Conservation (phyloP, 2,329 filamentous ascomycete species). For the Trematosphaeria pertusa region DNA sequence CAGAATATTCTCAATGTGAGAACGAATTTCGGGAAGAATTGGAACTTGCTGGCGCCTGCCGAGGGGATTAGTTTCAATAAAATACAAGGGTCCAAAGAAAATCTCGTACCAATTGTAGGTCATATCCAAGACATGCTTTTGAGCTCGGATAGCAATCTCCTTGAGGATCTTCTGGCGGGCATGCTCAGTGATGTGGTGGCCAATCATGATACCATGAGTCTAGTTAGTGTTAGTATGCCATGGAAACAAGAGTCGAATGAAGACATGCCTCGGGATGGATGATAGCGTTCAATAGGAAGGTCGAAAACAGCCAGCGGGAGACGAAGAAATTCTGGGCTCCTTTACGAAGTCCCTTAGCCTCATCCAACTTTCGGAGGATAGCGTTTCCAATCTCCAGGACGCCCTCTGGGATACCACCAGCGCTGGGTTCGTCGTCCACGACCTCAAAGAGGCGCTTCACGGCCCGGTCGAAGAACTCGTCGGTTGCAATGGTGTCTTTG, state of each 20-base stretch:
- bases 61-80: constrained; percentile 29
- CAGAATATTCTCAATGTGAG: constrained; percentile 75
- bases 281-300: constrained; percentile 82
- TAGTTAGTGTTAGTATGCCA: constrained; percentile 49
- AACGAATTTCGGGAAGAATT: constrained; percentile 67
- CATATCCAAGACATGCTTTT: constrained; percentile 80
- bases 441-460: constrained; percentile 83
- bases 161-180: constrained; percentile 77
- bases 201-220: constrained; percentile 72
- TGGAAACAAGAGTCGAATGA: constrained; percentile 8
- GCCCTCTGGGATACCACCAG: constrained; percentile 84
- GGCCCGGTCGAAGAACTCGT: constrained; percentile 87
- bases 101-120: constrained; percentile 68
- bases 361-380: constrained; percentile 76
- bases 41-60: constrained; percentile 65
- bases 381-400: constrained; percentile 85
- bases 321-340: constrained; percentile 81
- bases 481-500: constrained; percentile 81
- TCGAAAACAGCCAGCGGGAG: constrained; percentile 90
- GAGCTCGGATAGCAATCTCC: constrained; percentile 80
- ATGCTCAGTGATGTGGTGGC: constrained; percentile 91
- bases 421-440: constrained; percentile 78
- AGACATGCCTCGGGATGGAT: constrained; percentile 80
- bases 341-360: constrained; percentile 72
- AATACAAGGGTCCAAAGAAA: constrained; percentile 24